phyloP scores from a whole-genome alignment of 106 monocot species.

The Ottelia alismoides region DNA sequence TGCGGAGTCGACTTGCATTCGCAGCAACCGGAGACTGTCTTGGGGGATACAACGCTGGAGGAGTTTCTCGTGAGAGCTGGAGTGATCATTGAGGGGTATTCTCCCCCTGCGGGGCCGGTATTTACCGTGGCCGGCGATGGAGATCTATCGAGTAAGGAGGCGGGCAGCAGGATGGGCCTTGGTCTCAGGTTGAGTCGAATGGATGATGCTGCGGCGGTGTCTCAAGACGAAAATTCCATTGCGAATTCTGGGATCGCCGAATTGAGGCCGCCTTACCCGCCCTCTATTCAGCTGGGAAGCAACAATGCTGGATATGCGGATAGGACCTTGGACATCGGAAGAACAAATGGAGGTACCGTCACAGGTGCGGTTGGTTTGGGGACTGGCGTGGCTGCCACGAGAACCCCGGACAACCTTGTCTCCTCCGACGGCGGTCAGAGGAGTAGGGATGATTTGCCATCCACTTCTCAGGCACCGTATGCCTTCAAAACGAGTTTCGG shows the following conservation, averaged over 20 bases:
- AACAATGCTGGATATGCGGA: conserved; percentile 22
- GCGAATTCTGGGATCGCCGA: neutral
- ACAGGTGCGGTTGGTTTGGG: conserved; percentile 18
- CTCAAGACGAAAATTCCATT: conserved; percentile 1
- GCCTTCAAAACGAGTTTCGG: conserved; percentile 2
- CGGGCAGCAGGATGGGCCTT: neutral
- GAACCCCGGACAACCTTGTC: conserved; percentile 17
- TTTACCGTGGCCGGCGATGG: conserved; percentile 9
- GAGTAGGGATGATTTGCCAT: conserved; percentile 3
- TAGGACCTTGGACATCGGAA: conserved; percentile 14
- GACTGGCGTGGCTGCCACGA: conserved; percentile 5
- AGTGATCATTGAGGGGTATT: conserved; percentile 40
- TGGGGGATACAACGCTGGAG: conserved; percentile 74
- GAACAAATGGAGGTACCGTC: conserved; percentile 22
- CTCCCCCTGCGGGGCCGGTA: neutral
- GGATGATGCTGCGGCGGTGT: neutral
- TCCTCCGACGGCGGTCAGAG: neutral
- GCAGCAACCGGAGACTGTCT: conserved; percentile 33
- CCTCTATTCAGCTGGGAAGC: conserved; percentile 9
- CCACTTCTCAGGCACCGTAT: conserved; percentile 4
- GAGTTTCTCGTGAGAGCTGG: conserved; percentile 67
- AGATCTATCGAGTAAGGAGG: conserved; percentile 1
- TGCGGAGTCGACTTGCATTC: neutral
- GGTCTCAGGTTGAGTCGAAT: conserved; percentile 5
- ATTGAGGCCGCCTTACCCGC: conserved; percentile 1